Conservation (phyloP, 2,329 filamentous ascomycete genomes). For the Pseudocercospora cruenta region DNA sequence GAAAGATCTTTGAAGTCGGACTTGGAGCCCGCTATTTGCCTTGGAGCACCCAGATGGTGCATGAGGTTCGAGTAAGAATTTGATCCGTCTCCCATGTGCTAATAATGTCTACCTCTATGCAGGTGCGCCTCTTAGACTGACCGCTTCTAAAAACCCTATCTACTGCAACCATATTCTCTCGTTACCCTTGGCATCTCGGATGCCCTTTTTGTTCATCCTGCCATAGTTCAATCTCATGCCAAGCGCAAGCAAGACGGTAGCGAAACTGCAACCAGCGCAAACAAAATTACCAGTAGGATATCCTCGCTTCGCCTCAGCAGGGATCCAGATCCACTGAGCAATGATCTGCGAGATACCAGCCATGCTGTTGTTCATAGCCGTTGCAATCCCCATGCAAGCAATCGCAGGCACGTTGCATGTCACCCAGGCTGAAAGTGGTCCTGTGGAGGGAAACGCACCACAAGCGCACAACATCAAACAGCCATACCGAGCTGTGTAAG, state of each 20-base stretch:
- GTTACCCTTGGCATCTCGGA: conserved; percentile 30
- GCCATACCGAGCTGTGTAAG: conserved; percentile 39
- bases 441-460: conserved; percentile 44
- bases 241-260: conserved; percentile 33
- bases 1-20: no score
- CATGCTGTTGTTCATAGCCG: conserved; percentile 44
- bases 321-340: conserved; percentile 47
- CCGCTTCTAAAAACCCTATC: neutral
- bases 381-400: conserved; percentile 43
- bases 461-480: conserved; percentile 44
- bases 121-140: neutral
- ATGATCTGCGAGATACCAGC: conserved; percentile 46
- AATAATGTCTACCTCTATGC: neutral
- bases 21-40: no score
- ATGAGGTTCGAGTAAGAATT: neutral
- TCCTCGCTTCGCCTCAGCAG: conserved; percentile 34
- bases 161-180: conserved; percentile 32
- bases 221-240: conserved; percentile 36
- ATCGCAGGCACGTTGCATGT: conserved; percentile 45
- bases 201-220: conserved; percentile 32
- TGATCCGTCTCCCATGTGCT: neutral
- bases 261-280: conserved; percentile 45
- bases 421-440: conserved; percentile 44
- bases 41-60: no score
- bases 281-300: conserved; percentile 48